Evolutionary conservation across 2,329 filamentous ascomycete species (phyloP), one percentile per base, ranked within the genome.

Genomic region (Metarhizium brunneum): DNA sequence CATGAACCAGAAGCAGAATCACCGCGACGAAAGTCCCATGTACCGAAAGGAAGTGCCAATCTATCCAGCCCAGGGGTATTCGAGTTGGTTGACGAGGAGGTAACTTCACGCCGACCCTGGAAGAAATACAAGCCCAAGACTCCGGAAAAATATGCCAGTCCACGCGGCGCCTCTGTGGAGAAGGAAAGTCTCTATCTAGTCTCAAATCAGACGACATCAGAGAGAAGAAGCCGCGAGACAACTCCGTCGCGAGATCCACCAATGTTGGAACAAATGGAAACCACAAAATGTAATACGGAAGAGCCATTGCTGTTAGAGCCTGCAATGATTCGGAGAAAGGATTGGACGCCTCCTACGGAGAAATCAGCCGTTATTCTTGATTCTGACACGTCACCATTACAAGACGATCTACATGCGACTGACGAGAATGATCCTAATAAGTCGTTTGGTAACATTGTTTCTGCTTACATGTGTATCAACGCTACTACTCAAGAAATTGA

Each of bases 291-390:
- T 13, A 47, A 50, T 16, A 16, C 16, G 7, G 54, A 66, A n/a
- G 70, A 71, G 51, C 64, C 71, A 0, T 61, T 74, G 2, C 62
- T 68, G 20, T 57, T 77, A 8, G 76, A 80, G 53, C 68, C 66
- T 49, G 87, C 86, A 7, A 66, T 79, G 30, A 73, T 71, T 49
- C 76, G 87, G 57, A 77, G 83, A 57, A 64, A 71, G 14, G 77
- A 85, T 56, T 91, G 87, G 88, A 91, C 88, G 1, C 87, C 86
- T 2, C 79, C 83, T 4, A 76, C 73, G 50, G 65, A 73, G 38
- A 74, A 73, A 47, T 61, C 60, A 1, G 56, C 65, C 3, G 57
- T 65, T 56, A 62, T 58, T 43, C 59, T 67, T 2, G 65, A 65
- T 14, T 66, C 68, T 0, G 68, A 67, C 6, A 67, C 69, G 0